Percentiles rank a stretch among this genome's conserved stretches.
Evolutionary conservation across 2,329 filamentous ascomycete genomes (phyloP).

Genomic region (Paecilomyces niveus): DNA sequence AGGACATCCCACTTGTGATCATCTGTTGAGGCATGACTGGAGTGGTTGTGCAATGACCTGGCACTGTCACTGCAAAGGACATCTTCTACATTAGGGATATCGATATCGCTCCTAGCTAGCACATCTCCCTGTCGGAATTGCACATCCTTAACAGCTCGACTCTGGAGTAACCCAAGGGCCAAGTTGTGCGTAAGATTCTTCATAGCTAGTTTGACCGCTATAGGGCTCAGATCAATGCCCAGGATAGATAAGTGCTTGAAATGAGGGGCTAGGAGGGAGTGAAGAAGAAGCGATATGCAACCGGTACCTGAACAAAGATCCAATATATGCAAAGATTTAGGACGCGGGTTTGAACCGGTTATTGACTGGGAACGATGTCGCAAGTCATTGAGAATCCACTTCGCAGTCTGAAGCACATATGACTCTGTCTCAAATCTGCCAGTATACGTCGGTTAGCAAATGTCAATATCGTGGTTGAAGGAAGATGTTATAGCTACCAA

Average conservation of each 20-base stretch:
- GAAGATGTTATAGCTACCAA: not conserved
- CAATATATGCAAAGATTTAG: constrained; percentile 52
- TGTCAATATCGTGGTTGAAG: not conserved
- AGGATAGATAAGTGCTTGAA: constrained; percentile 44
- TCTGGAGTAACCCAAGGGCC: constrained; percentile 15
- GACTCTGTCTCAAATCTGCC: constrained; percentile 60
- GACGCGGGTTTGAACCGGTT: not conserved
- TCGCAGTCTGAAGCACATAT: constrained; percentile 53
- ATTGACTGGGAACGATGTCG: not conserved
- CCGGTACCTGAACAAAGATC: constrained; percentile 90
- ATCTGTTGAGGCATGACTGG: not conserved
- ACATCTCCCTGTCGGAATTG: constrained; percentile 44
- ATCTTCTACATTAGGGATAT: constrained; percentile 7
- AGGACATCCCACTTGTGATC: constrained; percentile 53
- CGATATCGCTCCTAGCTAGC: constrained; percentile 10
- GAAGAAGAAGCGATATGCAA: constrained; percentile 75
- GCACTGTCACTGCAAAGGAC: constrained; percentile 4
- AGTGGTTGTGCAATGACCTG: not conserved
- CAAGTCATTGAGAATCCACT: constrained; percentile 28
- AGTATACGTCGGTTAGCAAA: not conserved
- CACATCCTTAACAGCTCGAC: constrained; percentile 27
- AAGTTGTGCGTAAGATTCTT: constrained; percentile 56
- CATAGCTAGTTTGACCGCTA: constrained; percentile 58
- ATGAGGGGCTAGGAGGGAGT: constrained; percentile 48
- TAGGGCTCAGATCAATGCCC: constrained; percentile 66